Conservation (phyloP, 768 basidiomycete species). For the Hericium alpestre region DNA sequence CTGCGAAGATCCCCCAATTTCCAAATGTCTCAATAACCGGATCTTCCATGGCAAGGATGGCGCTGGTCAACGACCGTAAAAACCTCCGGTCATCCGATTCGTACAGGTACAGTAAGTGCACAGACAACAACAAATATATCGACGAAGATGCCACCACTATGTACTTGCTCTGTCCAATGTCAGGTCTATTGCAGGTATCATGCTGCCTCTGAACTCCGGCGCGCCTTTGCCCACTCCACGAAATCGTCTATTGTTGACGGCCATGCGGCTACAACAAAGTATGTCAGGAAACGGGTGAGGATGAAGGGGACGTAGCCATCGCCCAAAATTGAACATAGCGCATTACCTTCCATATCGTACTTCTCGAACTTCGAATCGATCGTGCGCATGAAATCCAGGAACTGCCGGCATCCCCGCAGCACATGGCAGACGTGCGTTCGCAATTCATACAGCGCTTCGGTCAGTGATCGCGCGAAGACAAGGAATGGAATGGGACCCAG, state of each 20-base stretch:
- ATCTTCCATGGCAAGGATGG: too few species aligned
- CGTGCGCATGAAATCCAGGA: slow-evolving; percentile 67
- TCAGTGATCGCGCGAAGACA: not conserved
- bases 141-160: not conserved
- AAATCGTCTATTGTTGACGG: slow-evolving; percentile 83
- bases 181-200: not conserved
- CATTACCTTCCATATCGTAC: slow-evolving; percentile 65
- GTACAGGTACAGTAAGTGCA: not conserved
- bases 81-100: too few species aligned
- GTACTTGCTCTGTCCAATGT: not conserved
- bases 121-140: not conserved
- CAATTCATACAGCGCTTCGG: not conserved
- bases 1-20: too few species aligned
- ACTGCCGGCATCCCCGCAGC: slow-evolving; percentile 30
- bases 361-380: slow-evolving; percentile 64
- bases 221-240: slow-evolving; percentile 51
- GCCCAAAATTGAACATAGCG: not conserved
- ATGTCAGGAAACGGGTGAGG: slow-evolving; percentile 2
- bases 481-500: not conserved
- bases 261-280: slow-evolving; percentile 56
- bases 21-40: too few species aligned
- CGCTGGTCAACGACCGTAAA: too few species aligned
- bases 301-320: slow-evolving; percentile 4
- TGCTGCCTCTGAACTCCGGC: slow-evolving; percentile 15
- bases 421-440: not conserved